Evolutionary conservation across 176 grass and related monocot genomes (phyloP), one percentile per base, ranked within the genome.

Genomic region (Avena atlantica): DNA sequence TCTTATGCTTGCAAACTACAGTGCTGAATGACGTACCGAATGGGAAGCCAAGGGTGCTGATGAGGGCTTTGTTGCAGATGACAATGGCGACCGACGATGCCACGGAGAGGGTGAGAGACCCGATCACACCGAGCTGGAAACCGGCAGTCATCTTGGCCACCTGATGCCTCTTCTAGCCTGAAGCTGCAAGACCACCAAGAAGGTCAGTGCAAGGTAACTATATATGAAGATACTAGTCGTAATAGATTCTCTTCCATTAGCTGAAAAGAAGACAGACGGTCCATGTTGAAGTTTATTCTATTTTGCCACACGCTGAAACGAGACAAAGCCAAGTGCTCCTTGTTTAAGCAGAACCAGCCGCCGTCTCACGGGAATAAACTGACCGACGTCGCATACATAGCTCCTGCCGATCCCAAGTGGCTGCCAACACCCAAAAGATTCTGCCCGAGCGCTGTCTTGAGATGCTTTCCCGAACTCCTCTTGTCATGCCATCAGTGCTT

Each of bases 1-100:
- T 12, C 20, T 19, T 37, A 59, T 83, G 36, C 42, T 79, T 50
- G 51, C 31, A 49, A 34, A 72, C 2, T 27, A 44, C 13, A 72
- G 21, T 45, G 51, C 1, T 82, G 63, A 21, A 27, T n/a, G 11
- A 40, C 56, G 50, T 74, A 92, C 90, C 90, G 65, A 86, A 92
- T 65, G 84, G 83, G 60, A 92, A 92, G 12, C 83, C 90, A 10
- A 92, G 90, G 12, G 86, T 82, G 86, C 90, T 92, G 57, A 92
- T 92, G 47, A 92, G 90, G 74, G 82, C 85, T 56, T 92, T 92
- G 83, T 92, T 92, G 90, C 90, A 92, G 90, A 92, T 92, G 65
- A 92, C 90, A 48, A 92, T 92, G 72, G 90, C 86, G 5, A 92
- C 90, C 3, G 90, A 92, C 0, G 90, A 92, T 5, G 90, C 86